Base-by-base conservation (phyloP, 2,329 filamentous ascomycete species). In the Aaosphaeria arxii region DNA sequence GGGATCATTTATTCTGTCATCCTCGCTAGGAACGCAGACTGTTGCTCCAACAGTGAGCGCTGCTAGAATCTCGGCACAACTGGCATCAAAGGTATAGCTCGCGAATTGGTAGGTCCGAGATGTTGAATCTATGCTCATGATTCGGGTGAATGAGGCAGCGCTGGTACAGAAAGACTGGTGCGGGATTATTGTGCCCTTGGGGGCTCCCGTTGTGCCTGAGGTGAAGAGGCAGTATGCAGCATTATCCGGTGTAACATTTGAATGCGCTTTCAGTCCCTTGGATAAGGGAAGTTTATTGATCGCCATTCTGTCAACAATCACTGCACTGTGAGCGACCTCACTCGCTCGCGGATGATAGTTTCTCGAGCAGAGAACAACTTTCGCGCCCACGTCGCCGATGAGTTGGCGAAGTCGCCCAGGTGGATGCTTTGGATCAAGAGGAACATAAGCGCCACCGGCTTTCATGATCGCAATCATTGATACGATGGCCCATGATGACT, bases 211-310 rank as follows among this genome's bases (percentile, higher is more conserved):
- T 24, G 61, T 67, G 11, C 64, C 64, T 17, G 65, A 69, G 0
- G 78, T 80, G 54, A 86, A 83, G 6, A 88, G 75, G 11, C 84
- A 74, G 56, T 84, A 87, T 0, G 83, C 83, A 4, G 77, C 74
- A 40, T 79, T 47, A 71, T 73, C 3, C 71, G 73, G 5, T 61
- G 64, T 29, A 63, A 59, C 61, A 63, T 63, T 31, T 67, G 61
- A 13, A 67, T 71, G 46, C 53, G 67, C 50, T 71, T 69, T 38
- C 66, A 64, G 49, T 68, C 74, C 58, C 66, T 58, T 17, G 53
- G 45, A 61, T 48, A 47, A 44, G 52, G 40, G 71, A 31, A 54
- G 64, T 62, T 49, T 55, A 38, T 46, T 59, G 77, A 71, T 2
- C 72, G 70, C 50, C 71, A 73, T 29, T 68, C 69, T 40, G 72